Evolutionary conservation across 441 rosid species (phyloP), one percentile per base, ranked within the genome.

Genomic region (Pelargonium australe): DNA sequence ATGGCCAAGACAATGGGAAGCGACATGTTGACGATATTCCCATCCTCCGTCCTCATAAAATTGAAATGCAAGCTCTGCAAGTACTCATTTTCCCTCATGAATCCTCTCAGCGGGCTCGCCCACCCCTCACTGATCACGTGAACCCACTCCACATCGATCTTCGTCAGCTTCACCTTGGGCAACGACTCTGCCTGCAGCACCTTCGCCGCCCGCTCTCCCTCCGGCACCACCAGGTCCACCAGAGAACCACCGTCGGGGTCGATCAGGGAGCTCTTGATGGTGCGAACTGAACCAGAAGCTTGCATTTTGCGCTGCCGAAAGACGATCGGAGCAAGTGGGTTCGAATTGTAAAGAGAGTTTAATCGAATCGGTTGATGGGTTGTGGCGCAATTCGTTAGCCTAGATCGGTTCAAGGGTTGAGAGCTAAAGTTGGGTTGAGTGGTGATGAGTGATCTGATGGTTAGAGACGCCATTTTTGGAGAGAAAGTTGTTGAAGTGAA

Each of bases 91-190:
- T 91, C 97, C 72, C 96, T 87, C 99, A 91, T 94, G 75, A 94
- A 94, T 64, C 97, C 99, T 80, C 75, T 82, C 65, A 94, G 72
- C 16, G 97, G 99, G 78, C 96, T 91, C 55, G 99, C 94, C 97
- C 99, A 94, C 0, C 99, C 99, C 70, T 94, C 96, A 63, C 94
- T 80, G n/a, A 89, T 81, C 81, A 94, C 97, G 19, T 92, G 98
- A 7, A 87, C 91, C 99, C 99, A 95, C 83, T 92, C 98, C 23
- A 89, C 65, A 76, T 95, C 99, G 25, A 90, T 86, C 81, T 79
- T 81, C 5, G 86, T 84, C 64, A 95, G 78, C 75, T 68, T 77
- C 74, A 85, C 95, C 78, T 69, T 83, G 14, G 90, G 91, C 85
- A 92, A 73, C 58, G 85, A 57, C 43, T 81, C 90, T 0, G 96